phyloP scores from a whole-genome alignment of 2,329 filamentous ascomycete species.

The Pseudonectria foliicola region DNA sequence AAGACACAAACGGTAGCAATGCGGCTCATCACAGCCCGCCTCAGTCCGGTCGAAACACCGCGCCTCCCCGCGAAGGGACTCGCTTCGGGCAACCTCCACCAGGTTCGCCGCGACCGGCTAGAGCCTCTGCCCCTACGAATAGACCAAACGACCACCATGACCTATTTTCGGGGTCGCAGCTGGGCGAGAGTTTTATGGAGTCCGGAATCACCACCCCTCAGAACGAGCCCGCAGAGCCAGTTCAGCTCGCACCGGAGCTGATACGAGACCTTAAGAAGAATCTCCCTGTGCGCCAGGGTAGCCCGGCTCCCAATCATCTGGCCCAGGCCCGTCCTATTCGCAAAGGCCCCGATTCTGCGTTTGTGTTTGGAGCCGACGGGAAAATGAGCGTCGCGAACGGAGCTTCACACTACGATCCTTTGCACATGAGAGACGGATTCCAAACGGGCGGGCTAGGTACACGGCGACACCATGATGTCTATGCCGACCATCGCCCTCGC shows the following conservation, averaged over 20 bases:
- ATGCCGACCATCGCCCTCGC: constrained; percentile 9
- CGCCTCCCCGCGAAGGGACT: constrained; percentile 20
- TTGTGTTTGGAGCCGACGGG: constrained; percentile 31
- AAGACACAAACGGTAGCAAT: constrained; percentile 26
- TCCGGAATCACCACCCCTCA: constrained; percentile 31
- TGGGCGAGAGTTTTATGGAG: constrained; percentile 33
- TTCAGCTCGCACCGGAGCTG: constrained; percentile 17
- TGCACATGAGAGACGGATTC: constrained; percentile 28
- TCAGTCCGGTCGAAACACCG: constrained; percentile 21
- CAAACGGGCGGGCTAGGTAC: constrained; percentile 14
- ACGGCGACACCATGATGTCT: constrained; percentile 11
- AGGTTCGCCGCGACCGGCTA: constrained; percentile 11
- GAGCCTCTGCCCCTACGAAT: constrained; percentile 14
- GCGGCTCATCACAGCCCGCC: constrained; percentile 27
- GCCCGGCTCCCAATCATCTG: constrained; percentile 8
- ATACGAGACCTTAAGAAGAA: constrained; percentile 18
- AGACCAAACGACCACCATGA: constrained; percentile 15
- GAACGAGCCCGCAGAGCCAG: constrained; percentile 22
- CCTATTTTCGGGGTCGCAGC: constrained; percentile 32
- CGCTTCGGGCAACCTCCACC: constrained; percentile 17
- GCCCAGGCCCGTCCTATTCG: constrained; percentile 1
- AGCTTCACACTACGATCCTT: constrained; percentile 15
- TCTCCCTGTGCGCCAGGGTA: constrained; percentile 9
- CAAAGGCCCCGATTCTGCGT: constrained; percentile 14
- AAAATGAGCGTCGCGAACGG: constrained; percentile 28